phyloP scores from a whole-genome alignment of 768 basidiomycete genomes.

The Hygrocybe punicea region DNA sequence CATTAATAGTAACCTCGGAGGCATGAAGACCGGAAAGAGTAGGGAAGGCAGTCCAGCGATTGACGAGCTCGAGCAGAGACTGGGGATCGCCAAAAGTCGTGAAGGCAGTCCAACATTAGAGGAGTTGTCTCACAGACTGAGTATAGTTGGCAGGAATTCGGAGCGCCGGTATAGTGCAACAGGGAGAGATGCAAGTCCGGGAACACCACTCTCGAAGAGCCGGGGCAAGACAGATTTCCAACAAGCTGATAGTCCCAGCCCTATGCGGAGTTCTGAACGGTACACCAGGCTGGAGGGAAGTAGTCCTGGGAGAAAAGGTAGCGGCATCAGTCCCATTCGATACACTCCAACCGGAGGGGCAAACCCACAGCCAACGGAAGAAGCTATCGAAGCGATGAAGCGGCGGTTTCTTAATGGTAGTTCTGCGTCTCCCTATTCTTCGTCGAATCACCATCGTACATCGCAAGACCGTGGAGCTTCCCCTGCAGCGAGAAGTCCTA shows the following conservation, averaged over 20 bases:
- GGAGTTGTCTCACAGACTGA: conserved; percentile 46
- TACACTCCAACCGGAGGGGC: conserved; percentile 19
- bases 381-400: conserved; percentile 65
- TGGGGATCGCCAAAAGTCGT: conserved; percentile 45
- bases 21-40: conserved; percentile 40
- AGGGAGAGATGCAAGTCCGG: neutral
- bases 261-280: neutral
- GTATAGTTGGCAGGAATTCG: conserved; percentile 32
- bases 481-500: neutral
- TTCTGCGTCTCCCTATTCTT: conserved; percentile 29
- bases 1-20: conserved; percentile 44
- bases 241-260: neutral
- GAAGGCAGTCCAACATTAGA: conserved; percentile 54
- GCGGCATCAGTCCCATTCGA: conserved; percentile 22
- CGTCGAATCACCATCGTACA: conserved; percentile 11
- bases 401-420: conserved; percentile 44
- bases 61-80: conserved; percentile 47
- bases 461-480: neutral
- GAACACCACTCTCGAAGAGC: neutral
- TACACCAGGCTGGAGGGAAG: neutral
- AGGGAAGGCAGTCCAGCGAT: conserved; percentile 54
- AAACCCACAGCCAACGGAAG: conserved; percentile 40
- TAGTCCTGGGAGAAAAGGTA: conserved; percentile 18
- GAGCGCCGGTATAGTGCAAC: neutral
- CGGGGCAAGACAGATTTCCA: neutral